Base-by-base conservation (phyloP, 805 yeast genomes). In the Debaryomyces castellii region DNA sequence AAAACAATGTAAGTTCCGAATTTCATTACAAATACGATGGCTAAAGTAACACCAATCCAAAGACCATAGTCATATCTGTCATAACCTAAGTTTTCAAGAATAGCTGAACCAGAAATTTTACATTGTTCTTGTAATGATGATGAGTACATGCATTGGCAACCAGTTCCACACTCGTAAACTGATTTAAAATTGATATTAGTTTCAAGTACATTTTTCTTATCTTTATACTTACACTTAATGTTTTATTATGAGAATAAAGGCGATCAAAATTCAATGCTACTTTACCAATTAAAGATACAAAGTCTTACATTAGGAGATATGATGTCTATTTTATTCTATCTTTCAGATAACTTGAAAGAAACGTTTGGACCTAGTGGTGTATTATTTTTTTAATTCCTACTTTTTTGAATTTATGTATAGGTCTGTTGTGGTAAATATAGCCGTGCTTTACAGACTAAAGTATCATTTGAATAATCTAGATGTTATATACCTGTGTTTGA, bases 11-110 rank as follows among this genome's bases (percentile, higher is more conserved):
- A 69, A 16, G 68, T 54, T 4, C 51, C 52, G n/a, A 63, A 35
- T 32, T 71, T 55, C 47, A 54, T 60, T 25, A 50, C 60, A 40
- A 63, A 51, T 4, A 62, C 64, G n/a, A 69, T 50, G 14, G 52
- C 66, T 25, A 69, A 37, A 48, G 64, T 38, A 40, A 69, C 45
- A 8, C 73, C 74, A 10, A 64, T 50, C 72, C 74, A 69, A 21
- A 62, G 49, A 5, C 64, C 69, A n/a, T 57, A 59, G 21, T 64
- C 46, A 12, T 54, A 46, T 0, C 40, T 38, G 6, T 58, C 57
- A 42, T 66, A 67, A 10, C 74, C 74, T 37, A 65, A 43, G 32
- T 51, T 44, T 22, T 55, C 41, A 35, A 69, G 58, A 2, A 69
- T 64, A 6, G 71, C 69, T n/a, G 46, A 40, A 5, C 74, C 74